Base-by-base conservation (phyloP, 192 early-diverging fungal genomes). In the Oehlia diaphana region DNA sequence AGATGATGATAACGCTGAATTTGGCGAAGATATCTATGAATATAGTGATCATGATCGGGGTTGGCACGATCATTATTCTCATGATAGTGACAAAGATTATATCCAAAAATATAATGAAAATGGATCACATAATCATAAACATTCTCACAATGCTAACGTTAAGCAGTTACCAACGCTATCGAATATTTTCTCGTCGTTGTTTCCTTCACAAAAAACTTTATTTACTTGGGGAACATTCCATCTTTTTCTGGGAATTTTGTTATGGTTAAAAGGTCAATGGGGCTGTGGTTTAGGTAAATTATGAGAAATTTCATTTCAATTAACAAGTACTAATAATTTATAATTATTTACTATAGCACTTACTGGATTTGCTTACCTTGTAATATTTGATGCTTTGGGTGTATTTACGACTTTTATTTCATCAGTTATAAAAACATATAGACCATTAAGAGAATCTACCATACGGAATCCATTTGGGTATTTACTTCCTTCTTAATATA, bases 321-420 rank as follows among this genome's bases (percentile, higher is more conserved):
- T 58, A 61, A 67, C 63, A 14, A 35, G 13, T 79, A 13, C 23
- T 31, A 47, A 47, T 14, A 42, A 78, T 74, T 67, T 37, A n/a
- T 68, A 16, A 42, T 72, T 63, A 58, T 1, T 12, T 28, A 31
- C 14, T 35, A 71, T 76, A 84, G 89, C 88, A 9, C 76, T 87
- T 14, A 82, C 86, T 19, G 88, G 86, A n/a, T 82, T 86, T 58
- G 76, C 83, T 8, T 90, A 89, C 62, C 64, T 90, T 37, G 77
- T 88, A 53, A 72, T 89, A 28, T 90, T 90, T 81, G 89, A 90
- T 76, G 88, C 89, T n/a, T 81, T 90, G 69, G 89, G 89, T 4
- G 79, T 90, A 4, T 58, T 90, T 2, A 88, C 88, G 44, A 84
- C 81, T 13, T 89, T 89, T 83, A 76, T 86, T 9, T 89, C 89